phyloP scores from a whole-genome alignment of 129 eudicot species.

The Pulicaria dysenterica region DNA sequence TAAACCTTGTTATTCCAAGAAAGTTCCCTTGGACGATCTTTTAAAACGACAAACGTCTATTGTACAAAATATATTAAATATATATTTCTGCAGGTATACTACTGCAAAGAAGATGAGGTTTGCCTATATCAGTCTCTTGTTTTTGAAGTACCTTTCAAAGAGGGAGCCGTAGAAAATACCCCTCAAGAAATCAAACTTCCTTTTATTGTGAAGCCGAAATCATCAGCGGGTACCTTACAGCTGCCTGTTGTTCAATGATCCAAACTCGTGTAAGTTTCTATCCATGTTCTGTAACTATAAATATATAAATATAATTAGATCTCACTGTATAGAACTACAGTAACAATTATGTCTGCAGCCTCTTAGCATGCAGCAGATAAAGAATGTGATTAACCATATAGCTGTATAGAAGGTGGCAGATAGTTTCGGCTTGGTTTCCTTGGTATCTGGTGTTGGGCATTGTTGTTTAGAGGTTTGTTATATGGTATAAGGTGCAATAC shows the following conservation, averaged over 20 bases:
- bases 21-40: not conserved
- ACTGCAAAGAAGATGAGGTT: constrained; percentile 95
- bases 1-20: not conserved
- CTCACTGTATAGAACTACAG: constrained; percentile 30
- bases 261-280: not conserved
- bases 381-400: constrained; percentile 7
- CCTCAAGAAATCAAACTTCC: constrained; percentile 65
- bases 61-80: not conserved
- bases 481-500: not conserved
- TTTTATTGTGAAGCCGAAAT: constrained; percentile 71
- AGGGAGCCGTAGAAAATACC: constrained; percentile 46
- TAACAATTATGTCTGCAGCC: constrained; percentile 15
- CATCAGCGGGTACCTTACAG: constrained; percentile 46
- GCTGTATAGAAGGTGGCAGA: constrained; percentile 6
- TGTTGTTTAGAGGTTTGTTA: not conserved
- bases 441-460: not conserved
- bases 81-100: constrained; percentile 62
- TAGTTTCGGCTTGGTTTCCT: not conserved
- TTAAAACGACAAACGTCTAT: not conserved
- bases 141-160: constrained; percentile 81
- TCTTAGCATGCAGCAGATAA: constrained; percentile 22
- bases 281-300: not conserved
- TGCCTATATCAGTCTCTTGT: constrained; percentile 78
- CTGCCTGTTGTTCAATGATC: constrained; percentile 48
- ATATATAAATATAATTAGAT: not conserved